Evolutionary conservation across 2,329 filamentous ascomycete species (phyloP), one percentile per base, ranked within the genome.

Genomic region (Drechslerella stenobrocha): DNA sequence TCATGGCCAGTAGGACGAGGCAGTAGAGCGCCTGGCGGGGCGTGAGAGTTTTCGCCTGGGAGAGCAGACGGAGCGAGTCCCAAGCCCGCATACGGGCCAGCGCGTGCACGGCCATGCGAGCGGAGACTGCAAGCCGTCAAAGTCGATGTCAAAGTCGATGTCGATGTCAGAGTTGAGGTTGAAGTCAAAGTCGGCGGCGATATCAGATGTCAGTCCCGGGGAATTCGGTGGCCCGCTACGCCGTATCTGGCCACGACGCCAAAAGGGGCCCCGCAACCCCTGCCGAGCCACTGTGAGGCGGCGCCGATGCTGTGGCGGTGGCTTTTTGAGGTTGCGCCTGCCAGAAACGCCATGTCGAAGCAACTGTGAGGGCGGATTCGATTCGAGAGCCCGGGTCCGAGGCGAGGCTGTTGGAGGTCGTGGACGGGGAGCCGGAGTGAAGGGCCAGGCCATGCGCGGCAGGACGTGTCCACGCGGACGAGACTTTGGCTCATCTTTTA

Each of bases 1-100:
- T 48, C 20, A 67, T 23, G 37, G 52, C 18, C 20, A 67, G 63
- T 18, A 60, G n/a, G 3, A 23, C 44, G 26, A 67, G 26, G 22
- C 44, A 52, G 55, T 60, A 51, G 34, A 67, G 32, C 24, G 44
- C 63, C 55, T 67, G 63, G 2, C 63, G 48, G 11, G 63, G 63
- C n/a, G 63, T 60, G 50, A 67, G 55, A 37, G 18, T 67, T 52
- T 67, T 67, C 15, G 63, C 55, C 15, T 48, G 50, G 22, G 32
- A 35, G 26, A 67, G 47, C 9, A 46, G 63, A 18, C 63, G 63
- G 26, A 67, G 35, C 30, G 55, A 24, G 26, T 60, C 30, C 2
- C 20, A 23, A 3, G 60, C n/a, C 32, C 47, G 52, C 7, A 23
- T 26, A 24, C 34, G n/a, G n/a, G 56, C 35, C 32, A 45, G 45